Evolutionary conservation across 1,284 basidiomycete species (phyloP).

Genomic region (Sanghuangporus weigelae): DNA sequence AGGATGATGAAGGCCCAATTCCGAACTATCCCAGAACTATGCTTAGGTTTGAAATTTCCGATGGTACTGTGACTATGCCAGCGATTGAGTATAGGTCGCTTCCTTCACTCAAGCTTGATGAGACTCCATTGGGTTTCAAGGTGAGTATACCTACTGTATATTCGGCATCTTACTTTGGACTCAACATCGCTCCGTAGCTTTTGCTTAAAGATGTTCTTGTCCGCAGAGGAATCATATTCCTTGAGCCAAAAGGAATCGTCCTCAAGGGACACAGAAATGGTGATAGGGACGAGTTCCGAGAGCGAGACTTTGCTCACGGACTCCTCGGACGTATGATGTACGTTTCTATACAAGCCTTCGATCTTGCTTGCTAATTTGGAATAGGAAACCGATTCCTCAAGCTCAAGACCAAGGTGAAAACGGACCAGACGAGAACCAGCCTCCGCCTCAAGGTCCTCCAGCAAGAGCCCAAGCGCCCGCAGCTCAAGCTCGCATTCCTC

Average conservation of each 20-base stretch:
- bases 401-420: slow-evolving; percentile 1
- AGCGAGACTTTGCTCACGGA: slow-evolving; percentile 47
- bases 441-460: slow-evolving; percentile 12
- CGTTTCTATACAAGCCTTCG: slow-evolving; percentile 18
- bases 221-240: slow-evolving; percentile 58
- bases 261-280: slow-evolving; percentile 53
- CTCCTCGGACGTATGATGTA: slow-evolving; percentile 60
- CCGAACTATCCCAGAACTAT: slow-evolving; percentile 70
- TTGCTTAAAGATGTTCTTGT: slow-evolving; percentile 57
- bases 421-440: background rate
- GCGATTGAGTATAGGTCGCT: slow-evolving; percentile 66
- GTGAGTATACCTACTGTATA: slow-evolving; percentile 31
- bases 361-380: background rate
- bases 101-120: slow-evolving; percentile 55
- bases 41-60: slow-evolving; percentile 61
- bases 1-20: slow-evolving; percentile 59
- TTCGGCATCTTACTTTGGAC: background rate
- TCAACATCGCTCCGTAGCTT: slow-evolving; percentile 39
- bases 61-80: slow-evolving; percentile 53
- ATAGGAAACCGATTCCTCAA: slow-evolving; percentile 11
- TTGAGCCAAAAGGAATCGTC: slow-evolving; percentile 57
- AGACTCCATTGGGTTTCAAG: slow-evolving; percentile 69
- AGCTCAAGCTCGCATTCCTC: slow-evolving; percentile 21
- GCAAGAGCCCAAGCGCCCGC: slow-evolving; percentile 5
- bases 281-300: slow-evolving; percentile 51